Percentiles rank a stretch among this genome's conserved stretches.
phyloP scores from a whole-genome alignment of 805 yeast genomes.

The Teunomyces funiuensis region DNA sequence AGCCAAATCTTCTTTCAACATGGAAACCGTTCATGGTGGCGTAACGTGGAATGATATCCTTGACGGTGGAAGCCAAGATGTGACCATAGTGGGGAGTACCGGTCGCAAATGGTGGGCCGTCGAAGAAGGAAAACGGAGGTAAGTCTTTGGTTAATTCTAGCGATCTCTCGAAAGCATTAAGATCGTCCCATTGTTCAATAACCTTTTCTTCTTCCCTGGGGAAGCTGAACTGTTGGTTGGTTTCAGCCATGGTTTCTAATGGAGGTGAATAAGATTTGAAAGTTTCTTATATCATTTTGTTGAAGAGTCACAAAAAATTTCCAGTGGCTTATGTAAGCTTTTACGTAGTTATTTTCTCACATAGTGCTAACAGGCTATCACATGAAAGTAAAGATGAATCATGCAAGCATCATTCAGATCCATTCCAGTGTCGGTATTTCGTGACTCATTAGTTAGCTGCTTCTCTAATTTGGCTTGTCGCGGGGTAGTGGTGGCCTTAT shows the following conservation, averaged over 20 bases:
- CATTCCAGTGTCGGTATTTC: background rate
- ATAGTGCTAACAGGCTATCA: too few relatives aligned
- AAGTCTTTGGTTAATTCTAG: constrained; percentile 79
- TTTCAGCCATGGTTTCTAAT: constrained; percentile 1
- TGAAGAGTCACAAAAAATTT: constrained; percentile 3
- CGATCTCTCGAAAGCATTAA: constrained; percentile 91
- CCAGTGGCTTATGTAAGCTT: constrained; percentile 2
- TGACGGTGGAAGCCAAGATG: constrained; percentile 92
- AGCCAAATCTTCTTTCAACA: constrained; percentile 96
- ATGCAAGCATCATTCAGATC: too few relatives aligned
- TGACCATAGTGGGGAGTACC: constrained; percentile 99
- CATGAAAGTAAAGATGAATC: too few relatives aligned
- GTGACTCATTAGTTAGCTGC: background rate
- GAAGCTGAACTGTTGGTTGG: constrained; percentile 56
- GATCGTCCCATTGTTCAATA: constrained; percentile 78
- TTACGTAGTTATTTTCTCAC: background rate
- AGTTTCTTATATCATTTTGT: background rate
- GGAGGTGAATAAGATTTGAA: background rate
- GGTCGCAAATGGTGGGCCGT: constrained; percentile 99
- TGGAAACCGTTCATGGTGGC: constrained; percentile 97
- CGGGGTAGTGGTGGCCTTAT: constrained; percentile 55
- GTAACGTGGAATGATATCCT: constrained; percentile 95
- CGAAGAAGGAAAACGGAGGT: constrained; percentile 90
- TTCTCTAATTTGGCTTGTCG: constrained; percentile 19
- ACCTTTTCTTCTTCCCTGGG: constrained; percentile 88